Conservation (phyloP, 2,329 filamentous ascomycete genomes). For the Aspergillus japonicus region DNA sequence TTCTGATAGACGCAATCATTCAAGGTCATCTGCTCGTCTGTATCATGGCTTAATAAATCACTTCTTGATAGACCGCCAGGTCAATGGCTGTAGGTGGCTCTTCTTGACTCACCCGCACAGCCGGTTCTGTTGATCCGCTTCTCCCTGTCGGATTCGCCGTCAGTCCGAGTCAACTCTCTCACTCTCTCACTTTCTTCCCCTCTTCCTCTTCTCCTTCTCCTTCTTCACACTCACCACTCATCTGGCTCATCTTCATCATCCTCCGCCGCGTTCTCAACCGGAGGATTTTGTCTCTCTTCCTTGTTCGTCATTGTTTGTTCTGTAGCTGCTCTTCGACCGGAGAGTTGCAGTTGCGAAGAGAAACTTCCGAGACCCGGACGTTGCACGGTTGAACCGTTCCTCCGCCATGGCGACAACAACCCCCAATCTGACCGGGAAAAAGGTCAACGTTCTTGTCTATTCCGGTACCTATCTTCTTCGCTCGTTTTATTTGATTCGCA, state of each 20-base stretch:
- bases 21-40: conserved; percentile 85
- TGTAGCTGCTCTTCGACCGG: not conserved
- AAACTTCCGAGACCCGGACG: not conserved
- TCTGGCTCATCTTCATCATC: conserved; percentile 88
- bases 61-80: too few relatives aligned
- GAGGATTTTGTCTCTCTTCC: conserved; percentile 47
- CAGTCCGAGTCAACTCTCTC: conserved; percentile 8
- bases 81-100: not conserved
- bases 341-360: not conserved
- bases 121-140: conserved; percentile 97
- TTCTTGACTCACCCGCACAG: conserved; percentile 67
- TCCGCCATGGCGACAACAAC: conserved; percentile 23
- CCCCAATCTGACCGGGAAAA: conserved; percentile 57
- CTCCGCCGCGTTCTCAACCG: conserved; percentile 42
- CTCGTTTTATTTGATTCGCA: conserved; percentile 28
- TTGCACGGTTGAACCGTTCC: not conserved
- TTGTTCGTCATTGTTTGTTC: conserved; percentile 55
- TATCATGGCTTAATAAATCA: conserved; percentile 2
- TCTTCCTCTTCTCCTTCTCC: not conserved
- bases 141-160: conserved; percentile 63
- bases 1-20: conserved; percentile 95
- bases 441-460: conserved; percentile 91
- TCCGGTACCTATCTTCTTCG: conserved; percentile 66
- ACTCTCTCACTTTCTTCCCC: not conserved
- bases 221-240: conserved; percentile 67